Conservation (phyloP, 2,329 filamentous ascomycete species). For the Stemphylium lycopersici region DNA sequence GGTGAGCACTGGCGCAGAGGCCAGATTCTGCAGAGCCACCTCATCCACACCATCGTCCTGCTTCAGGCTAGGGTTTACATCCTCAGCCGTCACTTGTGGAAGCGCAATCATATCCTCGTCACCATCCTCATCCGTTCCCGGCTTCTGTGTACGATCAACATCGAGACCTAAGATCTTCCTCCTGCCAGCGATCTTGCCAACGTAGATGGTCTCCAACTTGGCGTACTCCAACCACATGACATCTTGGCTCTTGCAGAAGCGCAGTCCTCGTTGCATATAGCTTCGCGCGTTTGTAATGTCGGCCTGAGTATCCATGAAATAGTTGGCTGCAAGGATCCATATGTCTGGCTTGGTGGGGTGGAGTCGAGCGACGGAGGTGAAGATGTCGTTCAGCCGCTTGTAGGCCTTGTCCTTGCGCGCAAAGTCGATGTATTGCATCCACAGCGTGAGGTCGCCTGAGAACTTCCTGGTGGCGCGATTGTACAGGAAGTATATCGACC, state of each 20-base stretch:
- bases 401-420: slow-evolving; percentile 69
- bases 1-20: slow-evolving; percentile 78
- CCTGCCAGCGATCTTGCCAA: slow-evolving; percentile 78
- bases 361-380: slow-evolving; percentile 75
- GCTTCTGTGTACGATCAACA: slow-evolving; percentile 48
- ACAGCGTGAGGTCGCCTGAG: slow-evolving; percentile 78
- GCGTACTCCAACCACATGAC: slow-evolving; percentile 89
- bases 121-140: slow-evolving; percentile 54
- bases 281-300: slow-evolving; percentile 86
- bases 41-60: slow-evolving; percentile 59
- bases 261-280: slow-evolving; percentile 86
- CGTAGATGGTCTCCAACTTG: slow-evolving; percentile 89
- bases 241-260: slow-evolving; percentile 81
- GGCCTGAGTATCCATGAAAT: slow-evolving; percentile 75
- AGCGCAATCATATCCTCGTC: slow-evolving; percentile 60
- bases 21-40: slow-evolving; percentile 67
- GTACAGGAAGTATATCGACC: slow-evolving; percentile 85
- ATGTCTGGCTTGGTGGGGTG: slow-evolving; percentile 83
- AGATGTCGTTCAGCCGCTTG: slow-evolving; percentile 65
- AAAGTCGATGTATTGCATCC: slow-evolving; percentile 90
- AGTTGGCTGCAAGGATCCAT: slow-evolving; percentile 84
- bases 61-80: slow-evolving; percentile 62
- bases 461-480: slow-evolving; percentile 86
- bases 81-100: slow-evolving; percentile 66
- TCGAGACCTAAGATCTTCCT: slow-evolving; percentile 71